Evolutionary conservation across 2,329 filamentous ascomycete species (phyloP), one percentile per base, ranked within the genome.

Genomic region (Fusarium euwallaceae): DNA sequence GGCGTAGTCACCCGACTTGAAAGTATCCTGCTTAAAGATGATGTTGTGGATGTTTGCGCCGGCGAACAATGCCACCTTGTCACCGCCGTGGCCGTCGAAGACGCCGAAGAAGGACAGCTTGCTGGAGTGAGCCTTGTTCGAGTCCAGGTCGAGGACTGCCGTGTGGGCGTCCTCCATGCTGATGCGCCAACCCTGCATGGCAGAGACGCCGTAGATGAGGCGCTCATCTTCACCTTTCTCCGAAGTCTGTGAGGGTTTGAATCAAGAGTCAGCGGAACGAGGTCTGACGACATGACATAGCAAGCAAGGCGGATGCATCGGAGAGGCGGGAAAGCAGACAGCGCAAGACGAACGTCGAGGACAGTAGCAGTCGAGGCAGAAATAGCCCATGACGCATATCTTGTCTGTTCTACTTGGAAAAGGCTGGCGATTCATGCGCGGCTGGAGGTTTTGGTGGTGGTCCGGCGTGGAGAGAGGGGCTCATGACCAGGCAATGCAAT

Each of bases 151-250:
- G 82, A 99, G 93, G 62, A 98, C 87, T 66, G 94, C 90, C 72
- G 94, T 94, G 86, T 99, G 97, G 74, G 97, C 92, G 83, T 99
- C 97, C 85, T 99, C 97, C 97, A 99, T 99, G 88, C 94, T 98
- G 87, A 99, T 98, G 87, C 97, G 94, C 97, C 97, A 99, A 88
- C 97, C 97, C 86, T 99, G 97, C 97, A 99, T 99, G 85, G 95
- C 95, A 77, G 97, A 99, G 77, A 98, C 92, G 82, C 97, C 97
- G 85, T 94, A 99, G 82, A 97, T 86, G 82, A 98, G 92, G 82
- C 94, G 92, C 76, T 97, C 95, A 94, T 98, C 95, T 87, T 95
- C 92, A 85, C 95, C 95, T 82, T 92, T 92, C 83, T 93, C 92
- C 81, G 97, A 99, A 86, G 92, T 89, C 97, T 98, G 14, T 22